These are phyloP conservation scores for Blastobotrys proliferans DNA, from an alignment of 1,139 yeast species.

Conservation along the genomic window DNA sequence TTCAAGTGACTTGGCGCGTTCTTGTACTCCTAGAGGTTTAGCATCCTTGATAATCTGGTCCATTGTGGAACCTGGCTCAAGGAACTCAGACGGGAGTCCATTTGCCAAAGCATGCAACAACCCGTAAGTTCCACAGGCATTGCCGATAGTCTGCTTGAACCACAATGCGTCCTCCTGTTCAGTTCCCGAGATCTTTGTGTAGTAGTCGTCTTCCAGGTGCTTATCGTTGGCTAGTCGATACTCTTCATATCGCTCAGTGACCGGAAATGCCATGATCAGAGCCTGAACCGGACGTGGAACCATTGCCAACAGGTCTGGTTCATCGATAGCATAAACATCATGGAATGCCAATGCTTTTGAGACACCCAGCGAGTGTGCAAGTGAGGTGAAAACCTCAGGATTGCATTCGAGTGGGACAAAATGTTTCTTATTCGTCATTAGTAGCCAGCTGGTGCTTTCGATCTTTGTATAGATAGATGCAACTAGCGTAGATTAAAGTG, in stretches of 20 bases:
- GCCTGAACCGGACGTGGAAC: constrained; percentile 80
- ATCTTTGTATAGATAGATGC: too few relatives aligned
- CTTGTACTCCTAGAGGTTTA: constrained; percentile 32
- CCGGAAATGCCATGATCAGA: constrained; percentile 73
- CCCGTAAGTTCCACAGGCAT: constrained; percentile 94
- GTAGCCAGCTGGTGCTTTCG: too few relatives aligned
- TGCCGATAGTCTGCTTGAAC: constrained; percentile 80
- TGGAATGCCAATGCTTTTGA: constrained; percentile 57
- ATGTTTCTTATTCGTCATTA: constrained; percentile 19
- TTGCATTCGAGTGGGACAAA: constrained; percentile 87
- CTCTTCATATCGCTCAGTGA: constrained; percentile 57
- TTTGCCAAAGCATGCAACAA: constrained; percentile 72
- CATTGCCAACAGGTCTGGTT: constrained; percentile 69
- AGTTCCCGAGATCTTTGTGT: constrained; percentile 28
- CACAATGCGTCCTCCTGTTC: constrained; percentile 42
- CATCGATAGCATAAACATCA: constrained; percentile 82
- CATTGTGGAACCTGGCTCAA: constrained; percentile 33
- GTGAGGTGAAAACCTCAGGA: constrained; percentile 75
- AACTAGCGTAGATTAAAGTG: too few relatives aligned
- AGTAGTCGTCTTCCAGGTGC: constrained; percentile 22
- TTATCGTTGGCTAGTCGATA: constrained; percentile 42
- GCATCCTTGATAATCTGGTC: constrained; percentile 31
- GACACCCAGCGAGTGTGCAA: constrained; percentile 67
- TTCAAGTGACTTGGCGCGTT: constrained; percentile 48
- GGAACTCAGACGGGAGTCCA: constrained; percentile 42